Evolutionary conservation across 345 rosid species (phyloP).

Genomic region (Passiflora organensis): DNA sequence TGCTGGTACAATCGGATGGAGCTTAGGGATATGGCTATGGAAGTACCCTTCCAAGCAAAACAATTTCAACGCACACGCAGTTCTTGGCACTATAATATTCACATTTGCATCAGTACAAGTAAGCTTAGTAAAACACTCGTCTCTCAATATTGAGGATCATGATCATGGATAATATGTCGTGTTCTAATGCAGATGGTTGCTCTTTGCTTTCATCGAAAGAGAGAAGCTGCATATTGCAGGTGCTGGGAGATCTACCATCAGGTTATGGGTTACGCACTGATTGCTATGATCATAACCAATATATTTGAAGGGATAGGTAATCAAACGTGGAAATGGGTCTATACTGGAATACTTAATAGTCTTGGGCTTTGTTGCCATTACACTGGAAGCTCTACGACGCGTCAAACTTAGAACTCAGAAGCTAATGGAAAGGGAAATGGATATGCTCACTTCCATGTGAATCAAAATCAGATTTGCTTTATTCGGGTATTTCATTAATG

Average conservation of each 20-base stretch:
- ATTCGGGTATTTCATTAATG: conserved; percentile 69
- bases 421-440: conserved; percentile 6
- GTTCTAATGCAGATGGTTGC: conserved; percentile 20
- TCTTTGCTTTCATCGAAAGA: conserved; percentile 21
- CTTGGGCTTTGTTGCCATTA: conserved; percentile 15
- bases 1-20: conserved; percentile 37
- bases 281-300: conserved; percentile 22
- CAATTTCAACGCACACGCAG: conserved; percentile 23
- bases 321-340: conserved; percentile 35
- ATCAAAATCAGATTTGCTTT: too few species aligned
- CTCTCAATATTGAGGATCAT: neutral
- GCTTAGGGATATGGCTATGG: conserved; percentile 32
- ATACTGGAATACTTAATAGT: conserved; percentile 28
- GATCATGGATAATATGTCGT: neutral
- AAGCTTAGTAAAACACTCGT: conserved; percentile 1
- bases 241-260: conserved; percentile 32
- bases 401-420: conserved; percentile 15
- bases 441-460: conserved; percentile 7
- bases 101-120: conserved; percentile 35
- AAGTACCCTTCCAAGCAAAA: conserved; percentile 18
- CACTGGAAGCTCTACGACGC: conserved; percentile 31
- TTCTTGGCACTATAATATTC: conserved; percentile 33
- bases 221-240: conserved; percentile 18
- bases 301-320: conserved; percentile 23
- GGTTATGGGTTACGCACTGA: conserved; percentile 22